These are phyloP conservation scores for Xylaria sp. DNA, from an alignment of 2,329 filamentous ascomycete species.

Conservation along the genomic window DNA sequence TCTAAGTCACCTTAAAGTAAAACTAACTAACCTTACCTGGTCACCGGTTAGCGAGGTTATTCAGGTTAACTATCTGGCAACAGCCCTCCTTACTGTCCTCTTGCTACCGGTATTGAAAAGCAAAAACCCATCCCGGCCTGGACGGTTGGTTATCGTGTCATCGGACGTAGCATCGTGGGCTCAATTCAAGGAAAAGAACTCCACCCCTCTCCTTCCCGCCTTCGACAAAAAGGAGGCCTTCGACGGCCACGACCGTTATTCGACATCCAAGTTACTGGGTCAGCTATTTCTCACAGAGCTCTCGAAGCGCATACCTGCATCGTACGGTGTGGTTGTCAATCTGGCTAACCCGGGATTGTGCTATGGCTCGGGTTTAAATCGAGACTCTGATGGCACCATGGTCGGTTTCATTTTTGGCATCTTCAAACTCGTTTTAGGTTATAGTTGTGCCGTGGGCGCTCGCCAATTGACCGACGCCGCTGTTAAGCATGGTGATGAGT, in stretches of 20 bases:
- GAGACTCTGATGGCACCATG: background rate
- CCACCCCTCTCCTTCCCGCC: background rate
- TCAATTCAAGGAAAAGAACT: background rate
- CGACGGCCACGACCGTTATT: conserved; percentile 8
- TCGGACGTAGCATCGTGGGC: conserved; percentile 26
- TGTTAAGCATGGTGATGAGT: conserved; percentile 6
- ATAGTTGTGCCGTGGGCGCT: conserved; percentile 6
- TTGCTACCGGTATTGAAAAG: conserved; percentile 53
- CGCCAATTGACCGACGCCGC: conserved; percentile 20
- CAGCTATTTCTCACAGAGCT: conserved; percentile 40
- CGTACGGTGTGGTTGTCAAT: conserved; percentile 20
- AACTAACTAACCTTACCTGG: no score
- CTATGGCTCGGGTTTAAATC: conserved; percentile 9
- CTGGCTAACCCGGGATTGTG: conserved; percentile 22
- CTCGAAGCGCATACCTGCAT: conserved; percentile 31
- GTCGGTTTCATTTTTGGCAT: background rate
- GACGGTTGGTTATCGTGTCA: conserved; percentile 32
- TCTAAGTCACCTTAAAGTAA: no score
- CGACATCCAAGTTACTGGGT: conserved; percentile 35
- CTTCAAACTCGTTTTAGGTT: conserved; percentile 8
- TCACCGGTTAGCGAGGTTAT: no score
- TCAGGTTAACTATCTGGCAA: conserved; percentile 58
- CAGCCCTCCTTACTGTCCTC: conserved; percentile 52
- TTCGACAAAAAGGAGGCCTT: background rate
- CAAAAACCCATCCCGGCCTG: conserved; percentile 21